phyloP scores from a whole-genome alignment of 1,139 yeast species.

The Candida smagusa region DNA sequence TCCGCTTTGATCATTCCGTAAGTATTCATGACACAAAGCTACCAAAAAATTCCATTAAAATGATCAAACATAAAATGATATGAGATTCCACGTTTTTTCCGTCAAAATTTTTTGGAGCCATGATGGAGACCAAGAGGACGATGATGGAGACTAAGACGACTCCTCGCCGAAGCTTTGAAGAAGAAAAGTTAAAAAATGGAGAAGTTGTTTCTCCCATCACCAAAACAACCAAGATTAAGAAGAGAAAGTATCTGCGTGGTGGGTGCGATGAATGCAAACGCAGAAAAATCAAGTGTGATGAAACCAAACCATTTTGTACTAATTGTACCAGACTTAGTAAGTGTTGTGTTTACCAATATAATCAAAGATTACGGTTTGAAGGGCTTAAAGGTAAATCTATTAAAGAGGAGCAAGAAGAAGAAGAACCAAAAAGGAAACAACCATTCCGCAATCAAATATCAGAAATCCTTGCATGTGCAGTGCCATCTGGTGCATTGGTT shows the following conservation, averaged over 20 bases:
- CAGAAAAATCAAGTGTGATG: conserved; percentile 50
- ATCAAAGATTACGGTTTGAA: conserved; percentile 22
- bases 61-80: too few species aligned
- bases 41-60: too few species aligned
- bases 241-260: conserved; percentile 52
- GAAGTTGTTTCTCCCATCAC: neutral
- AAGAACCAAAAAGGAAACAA: conserved; percentile 1
- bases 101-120: too few species aligned
- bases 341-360: conserved; percentile 42
- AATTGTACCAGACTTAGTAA: conserved; percentile 53
- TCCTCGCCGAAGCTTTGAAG: neutral
- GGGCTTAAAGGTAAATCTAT: neutral
- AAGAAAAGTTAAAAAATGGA: neutral
- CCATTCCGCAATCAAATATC: conserved; percentile 26
- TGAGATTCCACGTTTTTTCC: too few species aligned
- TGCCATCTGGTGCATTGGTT: conserved; percentile 2
- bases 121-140: too few species aligned
- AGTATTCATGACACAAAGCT: too few species aligned
- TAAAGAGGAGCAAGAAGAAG: neutral
- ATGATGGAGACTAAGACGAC: too few species aligned
- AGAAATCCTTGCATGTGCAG: conserved; percentile 24
- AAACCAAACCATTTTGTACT: conserved; percentile 18
- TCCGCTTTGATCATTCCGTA: too few species aligned
- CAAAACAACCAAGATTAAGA: conserved; percentile 21
- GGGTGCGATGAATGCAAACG: conserved; percentile 66